phyloP scores from a whole-genome alignment of 805 yeast genomes.

The Spathaspora arborariae region DNA sequence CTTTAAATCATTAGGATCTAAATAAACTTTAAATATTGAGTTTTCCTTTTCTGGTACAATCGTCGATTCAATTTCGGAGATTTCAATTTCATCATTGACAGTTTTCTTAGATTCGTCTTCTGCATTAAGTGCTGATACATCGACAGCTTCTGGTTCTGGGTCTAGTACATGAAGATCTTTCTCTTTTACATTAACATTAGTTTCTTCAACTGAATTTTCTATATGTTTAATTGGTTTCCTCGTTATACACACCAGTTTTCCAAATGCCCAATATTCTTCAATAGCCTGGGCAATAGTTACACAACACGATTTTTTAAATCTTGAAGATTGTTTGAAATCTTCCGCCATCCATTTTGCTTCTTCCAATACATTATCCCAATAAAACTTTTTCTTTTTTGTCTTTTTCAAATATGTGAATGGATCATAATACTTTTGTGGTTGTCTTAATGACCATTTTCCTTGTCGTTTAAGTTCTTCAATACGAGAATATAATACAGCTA shows the following conservation, averaged over 20 bases:
- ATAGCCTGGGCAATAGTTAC: conserved; percentile 68
- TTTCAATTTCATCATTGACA: background rate
- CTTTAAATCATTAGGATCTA: conserved; percentile 39
- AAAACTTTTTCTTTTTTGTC: conserved; percentile 39
- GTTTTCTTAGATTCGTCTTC: background rate
- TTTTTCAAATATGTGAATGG: conserved; percentile 43
- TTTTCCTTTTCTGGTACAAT: background rate
- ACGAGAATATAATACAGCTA: conserved; percentile 83
- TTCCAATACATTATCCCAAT: conserved; percentile 69
- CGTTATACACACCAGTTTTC: conserved; percentile 60
- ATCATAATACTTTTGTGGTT: conserved; percentile 67
- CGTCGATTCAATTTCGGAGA: background rate
- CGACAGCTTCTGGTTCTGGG: conserved; percentile 1
- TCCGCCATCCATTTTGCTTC: conserved; percentile 84
- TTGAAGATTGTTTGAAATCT: conserved; percentile 68
- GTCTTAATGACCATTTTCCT: conserved; percentile 88
- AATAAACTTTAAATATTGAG: conserved; percentile 45
- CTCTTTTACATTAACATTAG: background rate
- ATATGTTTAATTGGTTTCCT: conserved; percentile 36
- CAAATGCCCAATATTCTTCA: conserved; percentile 73
- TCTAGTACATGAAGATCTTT: background rate
- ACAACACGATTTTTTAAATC: conserved; percentile 69
- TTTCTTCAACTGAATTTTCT: background rate
- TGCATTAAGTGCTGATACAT: background rate
- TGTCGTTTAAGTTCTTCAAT: conserved; percentile 88